These are phyloP conservation scores for Linnemannia hyalina DNA, from an alignment of 192 early-diverging fungal genomes.

Conservation along the genomic window DNA sequence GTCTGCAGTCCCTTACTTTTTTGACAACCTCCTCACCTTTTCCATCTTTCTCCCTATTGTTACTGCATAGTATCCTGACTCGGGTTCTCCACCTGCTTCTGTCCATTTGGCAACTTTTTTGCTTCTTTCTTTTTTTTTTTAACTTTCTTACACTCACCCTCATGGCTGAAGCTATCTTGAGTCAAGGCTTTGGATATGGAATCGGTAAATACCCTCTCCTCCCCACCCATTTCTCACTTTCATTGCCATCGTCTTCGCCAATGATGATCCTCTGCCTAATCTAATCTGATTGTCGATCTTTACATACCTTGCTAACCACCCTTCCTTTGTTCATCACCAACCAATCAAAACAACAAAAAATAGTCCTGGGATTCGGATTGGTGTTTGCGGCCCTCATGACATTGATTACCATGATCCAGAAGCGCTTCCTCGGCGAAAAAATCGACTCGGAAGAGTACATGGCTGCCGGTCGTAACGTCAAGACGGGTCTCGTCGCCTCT, in stretches of 20 bases:
- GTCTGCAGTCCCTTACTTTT: too few relatives aligned
- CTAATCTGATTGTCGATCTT: not conserved
- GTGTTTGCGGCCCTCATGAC: constrained; percentile 75
- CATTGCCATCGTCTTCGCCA: not conserved
- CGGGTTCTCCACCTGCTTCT: too few relatives aligned
- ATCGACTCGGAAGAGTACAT: constrained; percentile 78
- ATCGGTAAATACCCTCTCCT: constrained; percentile 30
- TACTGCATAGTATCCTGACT: too few relatives aligned
- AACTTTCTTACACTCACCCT: not conserved
- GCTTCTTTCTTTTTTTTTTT: not conserved
- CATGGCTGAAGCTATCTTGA: constrained; percentile 33
- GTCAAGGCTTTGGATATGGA: constrained; percentile 55
- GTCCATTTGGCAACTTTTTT: not conserved
- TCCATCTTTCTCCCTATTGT: too few relatives aligned
- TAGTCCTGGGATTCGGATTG: constrained; percentile 60
- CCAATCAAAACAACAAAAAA: not conserved
- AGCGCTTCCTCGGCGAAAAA: constrained; percentile 73
- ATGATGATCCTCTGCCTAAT: too few relatives aligned
- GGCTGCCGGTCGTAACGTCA: constrained; percentile 75
- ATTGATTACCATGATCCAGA: constrained; percentile 71
- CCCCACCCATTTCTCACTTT: not conserved
- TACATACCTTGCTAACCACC: not conserved
- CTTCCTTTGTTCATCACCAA: not conserved
- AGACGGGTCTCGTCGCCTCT: constrained; percentile 77
- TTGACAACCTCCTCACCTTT: too few relatives aligned